Conservation (phyloP, 1,284 basidiomycete genomes). For the Papiliotrema flavescens region DNA sequence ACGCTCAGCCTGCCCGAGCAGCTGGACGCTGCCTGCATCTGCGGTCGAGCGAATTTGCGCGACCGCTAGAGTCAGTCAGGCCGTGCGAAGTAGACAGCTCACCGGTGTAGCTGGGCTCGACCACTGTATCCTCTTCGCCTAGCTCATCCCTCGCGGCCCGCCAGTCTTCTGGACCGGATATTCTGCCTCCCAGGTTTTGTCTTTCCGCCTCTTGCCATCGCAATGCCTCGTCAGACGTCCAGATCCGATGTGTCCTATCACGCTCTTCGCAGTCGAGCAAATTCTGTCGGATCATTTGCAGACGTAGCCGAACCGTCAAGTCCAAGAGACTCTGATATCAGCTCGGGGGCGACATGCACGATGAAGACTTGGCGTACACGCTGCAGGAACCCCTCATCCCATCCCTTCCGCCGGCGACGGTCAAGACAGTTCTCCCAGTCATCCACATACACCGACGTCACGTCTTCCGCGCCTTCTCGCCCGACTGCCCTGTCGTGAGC, state of each 20-base stretch:
- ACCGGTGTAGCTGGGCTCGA: constrained; percentile 15
- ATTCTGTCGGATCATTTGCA: constrained; percentile 11
- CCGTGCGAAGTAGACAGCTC: not conserved
- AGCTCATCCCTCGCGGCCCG: constrained; percentile 46
- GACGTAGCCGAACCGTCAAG: constrained; percentile 19
- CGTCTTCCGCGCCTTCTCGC: constrained; percentile 48
- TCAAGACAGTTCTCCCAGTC: constrained; percentile 37
- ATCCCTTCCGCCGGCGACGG: constrained; percentile 25
- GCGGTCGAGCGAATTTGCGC: not conserved
- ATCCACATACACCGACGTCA: constrained; percentile 49
- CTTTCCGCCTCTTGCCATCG: constrained; percentile 29
- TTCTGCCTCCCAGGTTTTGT: constrained; percentile 37
- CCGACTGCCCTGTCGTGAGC: constrained; percentile 42
- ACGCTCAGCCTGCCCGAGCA: constrained; percentile 17
- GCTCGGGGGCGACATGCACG: not conserved
- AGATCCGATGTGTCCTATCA: constrained; percentile 38
- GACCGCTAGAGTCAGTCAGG: not conserved
- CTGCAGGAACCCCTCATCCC: constrained; percentile 36
- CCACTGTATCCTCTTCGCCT: constrained; percentile 16
- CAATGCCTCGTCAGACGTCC: constrained; percentile 33
- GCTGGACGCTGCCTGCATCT: constrained; percentile 2
- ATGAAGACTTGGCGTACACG: constrained; percentile 21
- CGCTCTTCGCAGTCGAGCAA: constrained; percentile 20
- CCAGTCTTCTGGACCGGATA: constrained; percentile 52
- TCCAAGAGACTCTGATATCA: constrained; percentile 18